Evolutionary conservation across 2,329 filamentous ascomycete genomes (phyloP).

Genomic region (Metarhizium anisopliae): DNA sequence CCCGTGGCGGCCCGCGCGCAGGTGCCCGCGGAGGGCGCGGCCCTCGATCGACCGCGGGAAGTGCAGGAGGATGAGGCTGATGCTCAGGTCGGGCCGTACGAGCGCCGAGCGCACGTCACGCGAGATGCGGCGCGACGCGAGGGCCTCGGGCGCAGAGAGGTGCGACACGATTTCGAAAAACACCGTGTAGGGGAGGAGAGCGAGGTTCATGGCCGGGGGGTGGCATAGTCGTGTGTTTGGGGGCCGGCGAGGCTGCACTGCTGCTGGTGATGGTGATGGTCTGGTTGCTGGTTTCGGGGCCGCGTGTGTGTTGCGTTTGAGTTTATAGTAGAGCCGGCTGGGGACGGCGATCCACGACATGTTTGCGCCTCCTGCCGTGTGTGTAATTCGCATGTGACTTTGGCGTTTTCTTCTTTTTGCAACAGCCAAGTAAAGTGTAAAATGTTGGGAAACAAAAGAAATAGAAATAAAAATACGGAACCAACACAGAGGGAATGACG

Average conservation of each 20-base stretch:
- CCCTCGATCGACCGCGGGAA: conserved; percentile 22
- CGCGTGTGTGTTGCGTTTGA: neutral
- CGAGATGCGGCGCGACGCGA: conserved; percentile 44
- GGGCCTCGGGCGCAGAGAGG: conserved; percentile 39
- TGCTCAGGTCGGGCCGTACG: conserved; percentile 34
- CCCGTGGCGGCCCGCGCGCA: conserved; percentile 3
- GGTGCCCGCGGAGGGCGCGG: conserved; percentile 23
- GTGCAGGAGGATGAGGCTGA: conserved; percentile 37
- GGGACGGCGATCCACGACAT: neutral
- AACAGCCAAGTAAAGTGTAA: too few relatives aligned
- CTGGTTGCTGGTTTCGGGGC: too few relatives aligned
- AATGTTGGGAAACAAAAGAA: too few relatives aligned
- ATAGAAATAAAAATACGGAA: too few relatives aligned
- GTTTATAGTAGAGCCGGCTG: neutral
- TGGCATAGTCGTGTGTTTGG: neutral
- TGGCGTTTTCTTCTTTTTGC: too few relatives aligned
- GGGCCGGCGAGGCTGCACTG: neutral
- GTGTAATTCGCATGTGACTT: too few relatives aligned
- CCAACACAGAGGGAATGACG: too few relatives aligned
- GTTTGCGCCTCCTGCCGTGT: neutral
- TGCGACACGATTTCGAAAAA: conserved; percentile 44
- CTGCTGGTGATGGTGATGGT: too few relatives aligned
- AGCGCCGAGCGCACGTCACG: conserved; percentile 40
- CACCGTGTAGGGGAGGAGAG: conserved; percentile 45
- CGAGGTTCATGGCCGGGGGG: conserved; percentile 24